Evolutionary conservation across 371 early-diverging fungal genomes (phyloP).

Genomic region (Capillidium rhysosporum): DNA sequence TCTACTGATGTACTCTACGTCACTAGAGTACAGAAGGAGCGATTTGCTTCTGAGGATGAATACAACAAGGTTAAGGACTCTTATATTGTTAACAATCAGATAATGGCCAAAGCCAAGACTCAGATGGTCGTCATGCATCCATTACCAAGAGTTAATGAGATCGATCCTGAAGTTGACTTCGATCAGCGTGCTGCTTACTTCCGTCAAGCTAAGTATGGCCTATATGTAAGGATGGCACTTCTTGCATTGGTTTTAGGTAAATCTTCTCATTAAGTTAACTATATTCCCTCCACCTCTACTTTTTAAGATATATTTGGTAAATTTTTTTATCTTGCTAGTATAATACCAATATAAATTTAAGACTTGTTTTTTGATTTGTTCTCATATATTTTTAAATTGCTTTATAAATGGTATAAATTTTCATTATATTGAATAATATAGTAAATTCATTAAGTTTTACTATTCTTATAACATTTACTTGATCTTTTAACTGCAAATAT

Average conservation of each 20-base stretch:
- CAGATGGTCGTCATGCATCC: slow-evolving; percentile 98
- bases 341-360: too few species aligned
- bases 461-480: too few species aligned
- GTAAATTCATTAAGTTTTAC: too few species aligned
- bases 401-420: too few species aligned
- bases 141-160: slow-evolving; percentile 85
- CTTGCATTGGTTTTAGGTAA: slow-evolving; percentile 44
- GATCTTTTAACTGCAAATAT: too few species aligned
- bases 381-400: too few species aligned
- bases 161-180: slow-evolving; percentile 90
- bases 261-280: too few species aligned
- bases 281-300: too few species aligned
- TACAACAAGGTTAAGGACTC: slow-evolving; percentile 58
- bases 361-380: too few species aligned
- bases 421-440: too few species aligned
- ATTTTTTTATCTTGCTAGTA: too few species aligned
- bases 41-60: slow-evolving; percentile 56
- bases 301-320: too few species aligned
- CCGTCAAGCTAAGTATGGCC: slow-evolving; percentile 91
- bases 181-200: slow-evolving; percentile 95
- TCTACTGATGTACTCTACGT: slow-evolving; percentile 91
- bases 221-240: slow-evolving; percentile 94
- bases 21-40: slow-evolving; percentile 91
- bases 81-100: slow-evolving; percentile 70
- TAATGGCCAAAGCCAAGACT: slow-evolving; percentile 67